Evolutionary conservation across 345 rosid genomes (phyloP).

Genomic region (Arabidopsis arenosa): DNA sequence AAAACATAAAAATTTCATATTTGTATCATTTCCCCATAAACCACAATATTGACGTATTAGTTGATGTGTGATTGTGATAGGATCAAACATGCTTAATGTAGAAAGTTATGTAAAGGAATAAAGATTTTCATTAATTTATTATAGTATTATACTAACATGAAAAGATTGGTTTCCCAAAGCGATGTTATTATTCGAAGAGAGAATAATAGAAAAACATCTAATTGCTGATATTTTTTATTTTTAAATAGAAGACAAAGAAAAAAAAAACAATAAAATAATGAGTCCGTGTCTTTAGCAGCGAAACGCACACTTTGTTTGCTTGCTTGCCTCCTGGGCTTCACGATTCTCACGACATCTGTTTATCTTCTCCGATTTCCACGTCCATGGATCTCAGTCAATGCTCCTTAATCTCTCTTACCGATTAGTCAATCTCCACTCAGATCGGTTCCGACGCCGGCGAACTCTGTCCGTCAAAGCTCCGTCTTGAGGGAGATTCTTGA

Average conservation of each 20-base stretch:
- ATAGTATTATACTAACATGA: not conserved
- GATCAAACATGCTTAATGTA: not conserved
- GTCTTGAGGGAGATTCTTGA: constrained; percentile 11
- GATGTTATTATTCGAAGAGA: not conserved
- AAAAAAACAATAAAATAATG: not conserved
- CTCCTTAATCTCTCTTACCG: not conserved
- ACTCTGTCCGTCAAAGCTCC: not conserved
- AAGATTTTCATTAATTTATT: not conserved
- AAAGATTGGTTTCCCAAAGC: constrained; percentile 3
- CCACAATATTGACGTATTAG: not conserved
- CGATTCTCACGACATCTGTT: constrained; percentile 42
- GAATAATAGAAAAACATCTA: not conserved
- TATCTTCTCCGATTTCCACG: constrained; percentile 33
- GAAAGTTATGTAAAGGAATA: not conserved
- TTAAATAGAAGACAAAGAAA: not conserved
- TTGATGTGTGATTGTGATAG: constrained; percentile 6
- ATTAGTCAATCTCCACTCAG: constrained; percentile 20
- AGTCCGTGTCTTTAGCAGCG: constrained; percentile 7
- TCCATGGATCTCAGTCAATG: constrained; percentile 39
- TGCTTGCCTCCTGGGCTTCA: constrained; percentile 20
- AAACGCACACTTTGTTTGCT: constrained; percentile 12
- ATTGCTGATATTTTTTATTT: too few relatives aligned
- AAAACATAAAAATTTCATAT: not conserved
- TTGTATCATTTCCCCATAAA: not conserved
- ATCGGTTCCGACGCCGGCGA: constrained; percentile 3